Evolutionary conservation across 2,329 filamentous ascomycete genomes (phyloP), one percentile per base, ranked within the genome.

Genomic region (Ophiostoma perfectum): DNA sequence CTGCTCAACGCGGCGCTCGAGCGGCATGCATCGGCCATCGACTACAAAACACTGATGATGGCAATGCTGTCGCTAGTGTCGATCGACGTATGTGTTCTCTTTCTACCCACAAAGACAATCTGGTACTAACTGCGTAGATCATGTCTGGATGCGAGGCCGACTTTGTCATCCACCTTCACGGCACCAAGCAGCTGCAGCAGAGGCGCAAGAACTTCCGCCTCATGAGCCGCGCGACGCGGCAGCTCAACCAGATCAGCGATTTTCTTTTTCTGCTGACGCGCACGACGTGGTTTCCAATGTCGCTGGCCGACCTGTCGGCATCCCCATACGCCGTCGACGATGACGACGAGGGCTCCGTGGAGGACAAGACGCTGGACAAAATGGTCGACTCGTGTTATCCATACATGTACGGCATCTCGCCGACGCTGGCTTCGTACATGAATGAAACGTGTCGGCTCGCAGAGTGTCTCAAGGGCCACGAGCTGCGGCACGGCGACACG

Each of bases 321-420:
- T 58, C 52, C 14, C n/a, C 27, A 16, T 58, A 58, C 52, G 16
- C 11, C 66, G 18, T 64, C 47, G 41, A 6, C 4, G 14, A 38
- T 2, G 8, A 14, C 11, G 27, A 58, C 27, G 27, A 18, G n/a
- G 7, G 49, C 11, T 9, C 27, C 8, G n/a, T 27, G 3, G 18
- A 38, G 1, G 36, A 63, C 12, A 39, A n/a, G 18, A 16, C 7
- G 3, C n/a, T 27, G 42, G 66, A 62, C 3, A n/a, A 8, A 39
- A 14, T 36, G n/a, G 9, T 41, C 11, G 44, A 38, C 27, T 55
- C 45, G 3, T 70, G 67, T 45, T 64, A 47, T 27, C 52, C 67
- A 12, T 68, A 70, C 67, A 67, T 70, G 67, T 70, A 70, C 67
- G 67, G 69, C 36, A 68, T 64, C 60, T 55, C 69, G 12, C 69